phyloP scores from a whole-genome alignment of 768 basidiomycete genomes.

The Mycena venus region DNA sequence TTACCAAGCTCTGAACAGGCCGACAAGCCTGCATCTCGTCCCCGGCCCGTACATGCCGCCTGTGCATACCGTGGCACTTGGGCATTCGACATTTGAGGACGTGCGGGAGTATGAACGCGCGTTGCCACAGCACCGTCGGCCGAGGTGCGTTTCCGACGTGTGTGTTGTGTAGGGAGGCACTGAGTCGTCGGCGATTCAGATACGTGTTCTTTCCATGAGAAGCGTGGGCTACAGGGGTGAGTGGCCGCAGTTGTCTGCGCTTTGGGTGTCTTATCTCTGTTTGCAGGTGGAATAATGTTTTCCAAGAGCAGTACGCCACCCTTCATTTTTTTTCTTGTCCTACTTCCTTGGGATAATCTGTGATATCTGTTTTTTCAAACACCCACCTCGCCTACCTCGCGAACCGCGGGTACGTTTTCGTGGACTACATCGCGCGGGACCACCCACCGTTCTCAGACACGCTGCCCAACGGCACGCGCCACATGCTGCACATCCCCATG shows the following conservation, averaged over 20 bases:
- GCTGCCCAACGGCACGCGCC: slow-evolving; percentile 8
- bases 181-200: background rate
- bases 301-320: slow-evolving; percentile 30
- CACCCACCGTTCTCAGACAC: slow-evolving; percentile 27
- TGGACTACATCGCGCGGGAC: slow-evolving; percentile 24
- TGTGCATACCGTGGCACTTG: background rate
- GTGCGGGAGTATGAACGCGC: slow-evolving; percentile 13
- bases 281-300: slow-evolving; percentile 22
- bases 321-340: too few relatives aligned
- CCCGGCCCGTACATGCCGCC: background rate
- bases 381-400: slow-evolving; percentile 30
- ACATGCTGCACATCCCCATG: slow-evolving; percentile 29
- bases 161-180: background rate
- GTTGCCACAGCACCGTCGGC: slow-evolving; percentile 22
- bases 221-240: slow-evolving; percentile 20
- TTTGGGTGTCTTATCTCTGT: background rate
- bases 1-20: background rate
- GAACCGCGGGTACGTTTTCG: slow-evolving; percentile 30
- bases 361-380: too few relatives aligned
- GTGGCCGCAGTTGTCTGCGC: background rate
- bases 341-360: too few relatives aligned
- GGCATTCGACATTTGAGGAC: slow-evolving; percentile 24
- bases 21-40: background rate
- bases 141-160: background rate
- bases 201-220: slow-evolving; percentile 26